These are phyloP conservation scores for Mycosphaerella sp. DNA, from an alignment of 2,329 filamentous ascomycete genomes.

Conservation along the genomic window DNA sequence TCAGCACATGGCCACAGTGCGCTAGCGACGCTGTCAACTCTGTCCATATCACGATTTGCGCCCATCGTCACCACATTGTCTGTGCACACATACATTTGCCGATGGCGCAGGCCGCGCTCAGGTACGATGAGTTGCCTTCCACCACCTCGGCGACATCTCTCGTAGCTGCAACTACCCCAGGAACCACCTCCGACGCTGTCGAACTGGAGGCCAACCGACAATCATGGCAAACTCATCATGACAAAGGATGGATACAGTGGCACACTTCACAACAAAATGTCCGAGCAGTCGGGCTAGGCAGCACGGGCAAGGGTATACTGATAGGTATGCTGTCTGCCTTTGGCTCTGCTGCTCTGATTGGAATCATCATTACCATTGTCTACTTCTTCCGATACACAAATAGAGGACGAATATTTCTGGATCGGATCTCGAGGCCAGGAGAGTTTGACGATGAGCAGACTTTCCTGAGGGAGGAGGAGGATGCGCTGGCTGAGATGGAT, in stretches of 20 bases:
- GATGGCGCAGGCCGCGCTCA: slow-evolving; percentile 27
- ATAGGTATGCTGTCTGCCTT: slow-evolving; percentile 94
- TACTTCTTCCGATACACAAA: slow-evolving; percentile 92
- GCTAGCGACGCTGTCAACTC: slow-evolving; percentile 4
- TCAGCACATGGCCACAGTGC: slow-evolving; percentile 17
- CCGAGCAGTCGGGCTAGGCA: slow-evolving; percentile 24
- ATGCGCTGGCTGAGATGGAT: slow-evolving; percentile 92
- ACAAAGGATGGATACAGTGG: slow-evolving; percentile 9
- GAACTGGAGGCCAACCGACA: slow-evolving; percentile 1
- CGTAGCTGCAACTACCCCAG: background rate
- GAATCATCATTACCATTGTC: slow-evolving; percentile 70
- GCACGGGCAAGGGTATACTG: slow-evolving; percentile 66
- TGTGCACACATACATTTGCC: slow-evolving; percentile 14
- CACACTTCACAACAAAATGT: slow-evolving; percentile 8
- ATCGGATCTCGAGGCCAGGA: slow-evolving; percentile 85
- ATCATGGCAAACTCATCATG: slow-evolving; percentile 7
- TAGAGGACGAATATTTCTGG: slow-evolving; percentile 82
- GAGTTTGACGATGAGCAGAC: slow-evolving; percentile 98
- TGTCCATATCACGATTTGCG: background rate
- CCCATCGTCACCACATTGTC: background rate
- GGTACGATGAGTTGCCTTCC: slow-evolving; percentile 14
- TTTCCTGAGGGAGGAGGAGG: slow-evolving; percentile 86
- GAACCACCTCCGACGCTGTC: background rate
- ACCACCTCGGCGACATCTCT: slow-evolving; percentile 12
- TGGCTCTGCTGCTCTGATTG: slow-evolving; percentile 80